Conservation (phyloP, 768 basidiomycete species). For the Pleurotus pulmonarius region DNA sequence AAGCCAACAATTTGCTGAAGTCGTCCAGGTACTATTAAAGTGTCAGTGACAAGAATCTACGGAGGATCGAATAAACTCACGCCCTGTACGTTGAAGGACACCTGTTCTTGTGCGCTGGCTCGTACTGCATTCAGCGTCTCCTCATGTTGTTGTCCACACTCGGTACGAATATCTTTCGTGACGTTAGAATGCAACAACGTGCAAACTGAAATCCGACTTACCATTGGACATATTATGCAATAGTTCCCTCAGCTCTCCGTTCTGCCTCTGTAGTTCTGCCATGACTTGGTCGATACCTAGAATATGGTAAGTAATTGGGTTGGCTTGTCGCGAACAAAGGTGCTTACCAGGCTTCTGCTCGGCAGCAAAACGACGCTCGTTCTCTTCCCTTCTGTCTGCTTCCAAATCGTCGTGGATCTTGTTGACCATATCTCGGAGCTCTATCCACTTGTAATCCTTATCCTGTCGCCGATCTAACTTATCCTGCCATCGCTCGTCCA, state of each 20-base stretch:
- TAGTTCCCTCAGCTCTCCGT: constrained; percentile 54
- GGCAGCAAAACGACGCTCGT: constrained; percentile 49
- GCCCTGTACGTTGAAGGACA: constrained; percentile 81
- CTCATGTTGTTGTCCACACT: constrained; percentile 59
- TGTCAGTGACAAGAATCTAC: neutral
- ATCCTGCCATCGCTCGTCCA: constrained; percentile 61
- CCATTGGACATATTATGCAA: constrained; percentile 54
- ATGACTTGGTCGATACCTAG: constrained; percentile 59
- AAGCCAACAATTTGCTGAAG: constrained; percentile 80
- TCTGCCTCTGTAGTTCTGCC: constrained; percentile 56
- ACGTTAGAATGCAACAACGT: constrained; percentile 8
- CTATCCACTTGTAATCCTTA: constrained; percentile 54
- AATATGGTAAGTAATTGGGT: constrained; percentile 10
- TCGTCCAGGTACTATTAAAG: constrained; percentile 72
- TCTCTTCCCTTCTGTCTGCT: constrained; percentile 43
- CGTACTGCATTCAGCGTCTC: constrained; percentile 67
- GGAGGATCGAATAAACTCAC: constrained; percentile 37
- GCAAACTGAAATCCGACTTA: constrained; percentile 25
- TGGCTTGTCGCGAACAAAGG: constrained; percentile 6
- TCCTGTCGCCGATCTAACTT: constrained; percentile 55
- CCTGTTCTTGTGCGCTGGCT: constrained; percentile 69
- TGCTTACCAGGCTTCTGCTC: constrained; percentile 55
- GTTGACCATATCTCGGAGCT: constrained; percentile 58
- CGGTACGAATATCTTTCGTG: constrained; percentile 59
- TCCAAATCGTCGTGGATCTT: constrained; percentile 55